phyloP scores from a whole-genome alignment of 441 rosid species.

The Erysimum pusillum region DNA sequence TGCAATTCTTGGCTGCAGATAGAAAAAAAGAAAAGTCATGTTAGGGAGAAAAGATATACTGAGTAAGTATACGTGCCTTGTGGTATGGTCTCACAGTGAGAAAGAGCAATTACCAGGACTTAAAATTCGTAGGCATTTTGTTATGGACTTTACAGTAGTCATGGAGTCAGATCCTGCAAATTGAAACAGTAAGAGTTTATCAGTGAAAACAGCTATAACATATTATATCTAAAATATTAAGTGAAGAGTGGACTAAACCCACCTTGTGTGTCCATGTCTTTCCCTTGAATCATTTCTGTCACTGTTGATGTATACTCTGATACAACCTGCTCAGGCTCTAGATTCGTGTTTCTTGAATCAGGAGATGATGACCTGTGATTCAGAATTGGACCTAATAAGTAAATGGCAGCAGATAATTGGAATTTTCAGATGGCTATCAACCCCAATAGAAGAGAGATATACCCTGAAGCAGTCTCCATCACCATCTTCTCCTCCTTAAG shows the following conservation, averaged over 20 bases:
- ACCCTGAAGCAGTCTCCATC: slow-evolving; percentile 68
- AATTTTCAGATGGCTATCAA: not conserved
- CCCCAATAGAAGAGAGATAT: slow-evolving; percentile 37
- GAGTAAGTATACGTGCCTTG: too few relatives aligned
- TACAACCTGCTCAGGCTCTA: slow-evolving; percentile 51
- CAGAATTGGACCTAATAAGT: not conserved
- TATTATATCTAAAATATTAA: not conserved
- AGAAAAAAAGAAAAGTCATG: not conserved
- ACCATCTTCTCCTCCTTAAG: slow-evolving; percentile 78
- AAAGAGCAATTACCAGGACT: slow-evolving; percentile 60
- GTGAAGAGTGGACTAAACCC: slow-evolving; percentile 15
- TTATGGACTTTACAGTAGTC: slow-evolving; percentile 60
- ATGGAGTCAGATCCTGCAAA: slow-evolving; percentile 56
- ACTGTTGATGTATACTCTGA: slow-evolving; percentile 65
- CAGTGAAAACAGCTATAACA: not conserved
- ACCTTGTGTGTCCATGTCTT: slow-evolving; percentile 59
- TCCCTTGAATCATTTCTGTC: slow-evolving; percentile 57
- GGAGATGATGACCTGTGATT: slow-evolving; percentile 64
- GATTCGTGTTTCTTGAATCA: slow-evolving; percentile 58
- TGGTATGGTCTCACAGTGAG: slow-evolving; percentile 14
- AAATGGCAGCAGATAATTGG: not conserved
- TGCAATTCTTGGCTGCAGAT: slow-evolving; percentile 56
- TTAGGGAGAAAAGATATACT: slow-evolving; percentile 1
- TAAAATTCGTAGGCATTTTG: slow-evolving; percentile 59
- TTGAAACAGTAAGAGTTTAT: slow-evolving; percentile 12